Evolutionary conservation across 1,284 basidiomycete species (phyloP).

Genomic region (Moesziomyces antarcticus): DNA sequence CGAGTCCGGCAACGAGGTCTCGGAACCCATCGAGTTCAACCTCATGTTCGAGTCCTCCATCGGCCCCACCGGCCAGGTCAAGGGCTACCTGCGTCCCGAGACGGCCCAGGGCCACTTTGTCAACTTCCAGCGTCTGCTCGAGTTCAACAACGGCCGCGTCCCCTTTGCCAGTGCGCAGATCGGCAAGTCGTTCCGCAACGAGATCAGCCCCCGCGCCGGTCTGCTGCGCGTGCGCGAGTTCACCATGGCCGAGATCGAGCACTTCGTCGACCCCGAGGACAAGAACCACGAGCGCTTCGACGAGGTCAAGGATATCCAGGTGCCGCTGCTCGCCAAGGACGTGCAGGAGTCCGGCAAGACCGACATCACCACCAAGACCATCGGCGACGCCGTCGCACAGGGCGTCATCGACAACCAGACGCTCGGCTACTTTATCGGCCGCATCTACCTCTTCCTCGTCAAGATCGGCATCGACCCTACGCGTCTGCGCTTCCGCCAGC

Average conservation of each 20-base stretch:
- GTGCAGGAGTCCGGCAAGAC: slow-evolving; percentile 83
- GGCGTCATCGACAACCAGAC: slow-evolving; percentile 96
- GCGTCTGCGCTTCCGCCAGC: slow-evolving; percentile 91
- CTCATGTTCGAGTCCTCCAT: slow-evolving; percentile 98
- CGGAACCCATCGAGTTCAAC: slow-evolving; percentile 95
- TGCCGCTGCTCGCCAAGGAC: slow-evolving; percentile 84
- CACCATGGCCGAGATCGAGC: slow-evolving; percentile 99
- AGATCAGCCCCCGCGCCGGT: slow-evolving; percentile 95
- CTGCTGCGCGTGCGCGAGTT: slow-evolving; percentile 97
- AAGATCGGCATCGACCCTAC: slow-evolving; percentile 91
- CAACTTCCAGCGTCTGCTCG: slow-evolving; percentile 95
- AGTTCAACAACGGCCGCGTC: slow-evolving; percentile 96
- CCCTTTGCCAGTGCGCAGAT: slow-evolving; percentile 98
- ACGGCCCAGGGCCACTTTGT: slow-evolving; percentile 99
- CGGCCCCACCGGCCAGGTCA: slow-evolving; percentile 96
- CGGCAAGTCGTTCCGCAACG: slow-evolving; percentile 95
- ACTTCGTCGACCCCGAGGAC: slow-evolving; percentile 94
- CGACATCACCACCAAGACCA: slow-evolving; percentile 76
- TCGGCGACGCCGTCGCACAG: slow-evolving; percentile 86
- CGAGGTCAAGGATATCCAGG: slow-evolving; percentile 80
- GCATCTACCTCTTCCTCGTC: slow-evolving; percentile 88
- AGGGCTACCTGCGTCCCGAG: slow-evolving; percentile 95
- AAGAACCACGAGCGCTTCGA: slow-evolving; percentile 87
- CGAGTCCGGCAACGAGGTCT: slow-evolving; percentile 89
- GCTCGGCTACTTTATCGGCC: slow-evolving; percentile 94